phyloP scores from a whole-genome alignment of 2,329 filamentous ascomycete genomes.

The Phialocephala sp. region DNA sequence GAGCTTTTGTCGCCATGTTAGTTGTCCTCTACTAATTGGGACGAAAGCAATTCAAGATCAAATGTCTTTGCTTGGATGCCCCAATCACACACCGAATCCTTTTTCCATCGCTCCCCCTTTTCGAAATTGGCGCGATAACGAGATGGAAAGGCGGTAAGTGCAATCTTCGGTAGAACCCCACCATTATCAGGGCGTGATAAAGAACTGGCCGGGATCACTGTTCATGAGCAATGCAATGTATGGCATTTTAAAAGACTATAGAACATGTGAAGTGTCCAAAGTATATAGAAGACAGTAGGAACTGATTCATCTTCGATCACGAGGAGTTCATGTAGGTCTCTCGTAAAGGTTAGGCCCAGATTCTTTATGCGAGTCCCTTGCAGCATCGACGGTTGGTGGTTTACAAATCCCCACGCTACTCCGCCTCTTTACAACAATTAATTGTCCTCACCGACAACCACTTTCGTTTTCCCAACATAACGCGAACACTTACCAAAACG shows the following conservation, averaged over 20 bases:
- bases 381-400: not conserved
- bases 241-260: not conserved
- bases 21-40: not conserved
- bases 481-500: not conserved
- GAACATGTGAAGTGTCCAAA: not conserved
- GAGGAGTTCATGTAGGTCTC: slow-evolving; percentile 1
- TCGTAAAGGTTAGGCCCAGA: not conserved
- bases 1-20: not conserved
- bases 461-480: slow-evolving; percentile 12
- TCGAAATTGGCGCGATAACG: not conserved
- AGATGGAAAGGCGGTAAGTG: slow-evolving; percentile 6
- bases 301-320: not conserved
- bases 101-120: not conserved
- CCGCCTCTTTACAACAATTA: not conserved
- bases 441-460: slow-evolving; percentile 14
- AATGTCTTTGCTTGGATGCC: not conserved
- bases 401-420: not conserved
- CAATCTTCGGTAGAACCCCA: not conserved
- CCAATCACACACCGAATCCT: not conserved
- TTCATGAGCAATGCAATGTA: not conserved
- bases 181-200: slow-evolving; percentile 3
- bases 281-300: not conserved
- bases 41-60: not conserved
- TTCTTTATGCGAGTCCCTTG: not conserved
- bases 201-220: not conserved